phyloP scores from a whole-genome alignment of 805 yeast genomes.

The Spathaspora hagerdaliae region DNA sequence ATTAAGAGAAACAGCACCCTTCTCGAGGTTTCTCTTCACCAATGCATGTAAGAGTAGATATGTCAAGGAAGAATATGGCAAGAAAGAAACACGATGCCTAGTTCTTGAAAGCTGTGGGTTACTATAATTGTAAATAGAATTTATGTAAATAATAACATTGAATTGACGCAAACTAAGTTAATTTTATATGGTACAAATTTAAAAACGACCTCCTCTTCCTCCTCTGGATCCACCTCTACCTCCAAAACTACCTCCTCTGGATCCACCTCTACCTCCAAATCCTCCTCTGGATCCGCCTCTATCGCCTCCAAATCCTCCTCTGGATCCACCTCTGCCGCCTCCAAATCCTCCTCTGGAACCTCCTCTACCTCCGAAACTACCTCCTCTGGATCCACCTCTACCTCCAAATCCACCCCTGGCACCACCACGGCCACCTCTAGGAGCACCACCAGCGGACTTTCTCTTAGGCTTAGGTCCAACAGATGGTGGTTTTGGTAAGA shows the following conservation, averaged over 20 bases:
- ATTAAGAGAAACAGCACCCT: conserved; percentile 27
- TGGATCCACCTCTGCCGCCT: conserved; percentile 27
- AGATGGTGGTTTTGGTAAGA: conserved; percentile 92
- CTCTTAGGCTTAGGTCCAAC: conserved; percentile 78
- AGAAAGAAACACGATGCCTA: conserved; percentile 46
- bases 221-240: conserved; percentile 36
- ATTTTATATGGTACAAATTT: conserved; percentile 2
- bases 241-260: conserved; percentile 28
- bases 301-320: conserved; percentile 41
- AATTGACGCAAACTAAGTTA: background rate
- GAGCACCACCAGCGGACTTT: conserved; percentile 59
- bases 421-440: conserved; percentile 40
- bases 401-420: conserved; percentile 34
- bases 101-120: conserved; percentile 53
- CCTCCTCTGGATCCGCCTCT: conserved; percentile 39
- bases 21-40: conserved; percentile 48
- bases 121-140: conserved; percentile 5
- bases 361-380: conserved; percentile 41
- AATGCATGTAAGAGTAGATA: conserved; percentile 41
- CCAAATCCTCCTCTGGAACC: conserved; percentile 44
- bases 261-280: conserved; percentile 41
- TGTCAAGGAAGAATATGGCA: conserved; percentile 44
- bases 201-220: conserved; percentile 32
- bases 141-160: background rate
- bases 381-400: conserved; percentile 35